Evolutionary conservation across 768 basidiomycete genomes (phyloP).

Genomic region (Boletus tomentosulus): DNA sequence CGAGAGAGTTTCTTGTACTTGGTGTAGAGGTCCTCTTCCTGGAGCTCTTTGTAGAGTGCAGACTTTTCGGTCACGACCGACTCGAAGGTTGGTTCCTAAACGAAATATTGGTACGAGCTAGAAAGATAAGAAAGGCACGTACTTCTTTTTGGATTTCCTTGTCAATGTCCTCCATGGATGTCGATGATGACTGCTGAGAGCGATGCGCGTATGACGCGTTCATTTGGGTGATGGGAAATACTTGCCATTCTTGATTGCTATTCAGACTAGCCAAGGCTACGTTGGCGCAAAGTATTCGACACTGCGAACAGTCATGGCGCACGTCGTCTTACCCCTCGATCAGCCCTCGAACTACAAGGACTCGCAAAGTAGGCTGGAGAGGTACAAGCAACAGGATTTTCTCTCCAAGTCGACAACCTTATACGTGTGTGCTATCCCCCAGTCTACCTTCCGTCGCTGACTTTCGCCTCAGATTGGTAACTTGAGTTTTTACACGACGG

Average conservation of each 20-base stretch:
- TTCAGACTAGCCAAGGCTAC: neutral
- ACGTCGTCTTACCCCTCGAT: constrained; percentile 81
- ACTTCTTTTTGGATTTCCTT: constrained; percentile 83
- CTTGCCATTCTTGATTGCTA: constrained; percentile 21
- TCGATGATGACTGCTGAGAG: constrained; percentile 9
- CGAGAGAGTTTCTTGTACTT: constrained; percentile 96
- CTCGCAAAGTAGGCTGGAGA: constrained; percentile 78
- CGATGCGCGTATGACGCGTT: constrained; percentile 26
- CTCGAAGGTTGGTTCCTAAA: constrained; percentile 86
- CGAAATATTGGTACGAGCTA: neutral
- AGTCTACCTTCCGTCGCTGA: constrained; percentile 16
- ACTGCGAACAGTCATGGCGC: constrained; percentile 56
- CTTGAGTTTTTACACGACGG: constrained; percentile 91
- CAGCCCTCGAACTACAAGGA: constrained; percentile 98
- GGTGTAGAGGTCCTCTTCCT: constrained; percentile 90
- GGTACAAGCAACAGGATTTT: constrained; percentile 73
- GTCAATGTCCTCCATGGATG: constrained; percentile 81
- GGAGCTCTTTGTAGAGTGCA: constrained; percentile 79
- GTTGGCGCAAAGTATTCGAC: neutral
- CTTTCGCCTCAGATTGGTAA: constrained; percentile 66
- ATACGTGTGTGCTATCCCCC: constrained; percentile 59
- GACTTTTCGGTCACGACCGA: constrained; percentile 87
- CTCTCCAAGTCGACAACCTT: constrained; percentile 82
- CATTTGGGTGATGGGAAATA: constrained; percentile 25
- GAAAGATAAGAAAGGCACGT: constrained; percentile 22